Evolutionary conservation across 1,284 basidiomycete genomes (phyloP).

Genomic region (Rugosomyces carneus): DNA sequence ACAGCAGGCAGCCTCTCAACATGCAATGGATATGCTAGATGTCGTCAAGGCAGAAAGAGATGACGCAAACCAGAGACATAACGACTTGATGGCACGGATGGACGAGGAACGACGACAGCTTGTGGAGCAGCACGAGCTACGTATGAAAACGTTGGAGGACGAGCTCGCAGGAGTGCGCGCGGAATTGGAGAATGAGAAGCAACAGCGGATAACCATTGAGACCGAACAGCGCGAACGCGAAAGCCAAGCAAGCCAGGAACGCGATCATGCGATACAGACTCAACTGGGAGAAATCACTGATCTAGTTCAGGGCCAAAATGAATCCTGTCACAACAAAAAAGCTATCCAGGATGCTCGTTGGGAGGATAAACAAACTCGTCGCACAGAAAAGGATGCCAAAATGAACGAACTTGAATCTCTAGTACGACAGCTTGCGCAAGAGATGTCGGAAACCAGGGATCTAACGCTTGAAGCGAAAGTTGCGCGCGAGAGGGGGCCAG

Average conservation of each 20-base stretch:
- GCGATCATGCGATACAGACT: slow-evolving; percentile 48
- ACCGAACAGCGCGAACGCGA: slow-evolving; percentile 56
- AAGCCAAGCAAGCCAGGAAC: slow-evolving; percentile 46
- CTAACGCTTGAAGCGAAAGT: slow-evolving; percentile 44
- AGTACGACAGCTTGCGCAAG: slow-evolving; percentile 48
- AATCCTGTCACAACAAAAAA: slow-evolving; percentile 50
- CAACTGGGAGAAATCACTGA: slow-evolving; percentile 66
- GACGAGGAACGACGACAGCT: slow-evolving; percentile 40
- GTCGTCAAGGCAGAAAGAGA: slow-evolving; percentile 56
- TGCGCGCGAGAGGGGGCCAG: slow-evolving; percentile 42
- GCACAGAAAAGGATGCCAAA: slow-evolving; percentile 48
- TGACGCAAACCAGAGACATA: slow-evolving; percentile 48
- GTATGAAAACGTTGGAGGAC: slow-evolving; percentile 54
- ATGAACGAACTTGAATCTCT: slow-evolving; percentile 50
- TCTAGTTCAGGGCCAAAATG: slow-evolving; percentile 56
- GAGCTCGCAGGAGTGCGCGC: slow-evolving; percentile 52
- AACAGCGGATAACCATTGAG: slow-evolving; percentile 50
- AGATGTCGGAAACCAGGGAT: slow-evolving; percentile 43
- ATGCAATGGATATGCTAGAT: slow-evolving; percentile 51
- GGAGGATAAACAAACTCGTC: slow-evolving; percentile 48
- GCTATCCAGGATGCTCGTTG: slow-evolving; percentile 50
- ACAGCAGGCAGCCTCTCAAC: slow-evolving; percentile 46
- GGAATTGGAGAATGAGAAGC: slow-evolving; percentile 50
- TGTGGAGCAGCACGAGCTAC: slow-evolving; percentile 45
- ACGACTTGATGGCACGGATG: slow-evolving; percentile 39